Evolutionary conservation across 306 rosid species (phyloP).

Genomic region (Crotalaria pallida): DNA sequence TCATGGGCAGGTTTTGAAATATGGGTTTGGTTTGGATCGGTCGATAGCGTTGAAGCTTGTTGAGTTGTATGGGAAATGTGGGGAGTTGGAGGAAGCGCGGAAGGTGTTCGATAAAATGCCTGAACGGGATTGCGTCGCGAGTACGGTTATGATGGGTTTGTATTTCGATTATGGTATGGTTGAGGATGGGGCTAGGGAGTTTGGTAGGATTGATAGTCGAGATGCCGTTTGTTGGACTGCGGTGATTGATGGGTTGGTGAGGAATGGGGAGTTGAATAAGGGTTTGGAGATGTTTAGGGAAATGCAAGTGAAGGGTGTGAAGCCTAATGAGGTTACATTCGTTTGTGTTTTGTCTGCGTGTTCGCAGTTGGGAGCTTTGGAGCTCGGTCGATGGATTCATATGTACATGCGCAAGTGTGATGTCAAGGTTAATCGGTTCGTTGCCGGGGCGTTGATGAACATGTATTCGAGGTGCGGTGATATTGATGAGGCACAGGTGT

Average conservation of each 20-base stretch:
- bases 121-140: conserved; percentile 35
- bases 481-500: conserved; percentile 21
- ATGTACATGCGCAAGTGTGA: conserved; percentile 13
- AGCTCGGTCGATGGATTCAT: conserved; percentile 29
- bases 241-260: conserved; percentile 27
- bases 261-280: conserved; percentile 24
- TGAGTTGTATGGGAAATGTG: conserved; percentile 32
- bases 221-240: conserved; percentile 30
- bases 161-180: conserved; percentile 26
- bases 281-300: conserved; percentile 29
- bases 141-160: conserved; percentile 28
- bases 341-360: conserved; percentile 34
- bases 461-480: conserved; percentile 48
- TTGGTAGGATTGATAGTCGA: neutral
- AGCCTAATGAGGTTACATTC: conserved; percentile 28
- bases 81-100: conserved; percentile 26
- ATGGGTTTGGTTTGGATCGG: conserved; percentile 31
- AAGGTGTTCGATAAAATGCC: conserved; percentile 37
- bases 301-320: conserved; percentile 24
- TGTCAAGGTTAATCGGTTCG: conserved; percentile 29
- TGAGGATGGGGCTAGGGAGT: conserved; percentile 31
- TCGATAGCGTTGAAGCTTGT: conserved; percentile 36
- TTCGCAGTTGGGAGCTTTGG: conserved; percentile 41
- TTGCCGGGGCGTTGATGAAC: conserved; percentile 38
- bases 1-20: conserved; percentile 37